phyloP scores from a whole-genome alignment of 1,139 yeast species.

The Kluyveromyces sp. region DNA sequence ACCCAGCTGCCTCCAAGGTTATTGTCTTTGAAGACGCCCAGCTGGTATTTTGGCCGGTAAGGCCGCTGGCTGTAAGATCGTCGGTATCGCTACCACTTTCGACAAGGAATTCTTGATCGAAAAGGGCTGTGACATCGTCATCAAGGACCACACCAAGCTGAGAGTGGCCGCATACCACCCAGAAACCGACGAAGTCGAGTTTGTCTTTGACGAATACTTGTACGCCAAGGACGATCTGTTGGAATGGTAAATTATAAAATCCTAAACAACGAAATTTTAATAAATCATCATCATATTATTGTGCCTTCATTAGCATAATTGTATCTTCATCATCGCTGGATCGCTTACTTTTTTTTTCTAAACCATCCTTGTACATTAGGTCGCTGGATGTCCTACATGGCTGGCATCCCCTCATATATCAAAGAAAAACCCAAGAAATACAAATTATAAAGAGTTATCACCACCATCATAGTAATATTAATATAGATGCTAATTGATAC shows the following conservation, averaged over 20 bases:
- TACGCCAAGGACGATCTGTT: constrained; percentile 31
- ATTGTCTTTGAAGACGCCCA: constrained; percentile 81
- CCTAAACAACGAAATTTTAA: not conserved
- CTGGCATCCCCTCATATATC: too few relatives aligned
- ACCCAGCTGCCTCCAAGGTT: constrained; percentile 35
- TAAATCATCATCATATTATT: too few relatives aligned
- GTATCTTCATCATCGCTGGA: too few relatives aligned
- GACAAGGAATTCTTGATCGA: constrained; percentile 58
- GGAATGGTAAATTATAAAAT: constrained; percentile 20
- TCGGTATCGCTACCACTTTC: constrained; percentile 79
- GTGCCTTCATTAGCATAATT: too few relatives aligned
- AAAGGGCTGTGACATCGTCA: constrained; percentile 76
- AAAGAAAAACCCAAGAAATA: too few relatives aligned
- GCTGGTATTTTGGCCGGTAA: constrained; percentile 83
- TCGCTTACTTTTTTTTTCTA: too few relatives aligned
- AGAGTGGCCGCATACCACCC: constrained; percentile 33
- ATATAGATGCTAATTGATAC: too few relatives aligned
- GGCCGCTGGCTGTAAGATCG: constrained; percentile 74
- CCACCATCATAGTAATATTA: too few relatives aligned
- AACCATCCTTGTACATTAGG: too few relatives aligned
- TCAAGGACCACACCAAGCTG: constrained; percentile 54
- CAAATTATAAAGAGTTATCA: too few relatives aligned
- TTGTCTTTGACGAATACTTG: constrained; percentile 31
- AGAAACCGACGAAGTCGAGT: constrained; percentile 31
- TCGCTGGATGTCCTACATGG: too few relatives aligned